phyloP scores from a whole-genome alignment of 169 alveolate genomes.

The Plasmodium malariae region DNA sequence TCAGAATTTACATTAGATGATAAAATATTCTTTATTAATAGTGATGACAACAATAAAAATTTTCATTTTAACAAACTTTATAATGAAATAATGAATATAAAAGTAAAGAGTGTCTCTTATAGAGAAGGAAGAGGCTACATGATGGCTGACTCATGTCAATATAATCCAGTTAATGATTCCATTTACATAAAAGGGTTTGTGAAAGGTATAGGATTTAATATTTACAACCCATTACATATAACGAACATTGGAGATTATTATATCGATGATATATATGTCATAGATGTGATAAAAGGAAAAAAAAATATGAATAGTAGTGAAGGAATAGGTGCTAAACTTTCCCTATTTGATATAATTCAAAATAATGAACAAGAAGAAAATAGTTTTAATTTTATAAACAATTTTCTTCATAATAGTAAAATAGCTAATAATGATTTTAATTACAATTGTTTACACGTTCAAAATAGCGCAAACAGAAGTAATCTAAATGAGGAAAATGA shows the following conservation, averaged over 20 bases:
- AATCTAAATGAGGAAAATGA: slow-evolving; percentile 60
- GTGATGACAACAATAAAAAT: slow-evolving; percentile 41
- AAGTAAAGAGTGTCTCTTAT: slow-evolving; percentile 77
- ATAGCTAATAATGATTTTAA: slow-evolving; percentile 4
- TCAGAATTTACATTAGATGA: slow-evolving; percentile 84
- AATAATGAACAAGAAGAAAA: slow-evolving; percentile 70
- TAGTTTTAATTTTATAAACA: slow-evolving; percentile 54
- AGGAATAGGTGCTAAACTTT: neutral
- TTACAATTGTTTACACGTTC: slow-evolving; percentile 23
- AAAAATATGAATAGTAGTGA: slow-evolving; percentile 36
- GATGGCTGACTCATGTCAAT: slow-evolving; percentile 78
- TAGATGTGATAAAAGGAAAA: slow-evolving; percentile 77
- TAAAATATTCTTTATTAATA: slow-evolving; percentile 69
- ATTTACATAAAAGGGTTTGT: slow-evolving; percentile 82
- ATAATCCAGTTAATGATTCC: slow-evolving; percentile 72
- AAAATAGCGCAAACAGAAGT: slow-evolving; percentile 15
- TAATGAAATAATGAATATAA: slow-evolving; percentile 78
- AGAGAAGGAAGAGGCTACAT: slow-evolving; percentile 86
- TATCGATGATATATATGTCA: slow-evolving; percentile 76
- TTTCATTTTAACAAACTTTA: slow-evolving; percentile 51
- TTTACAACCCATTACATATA: slow-evolving; percentile 81
- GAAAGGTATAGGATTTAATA: slow-evolving; percentile 85
- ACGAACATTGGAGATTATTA: slow-evolving; percentile 84
- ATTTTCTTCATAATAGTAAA: slow-evolving; percentile 40
- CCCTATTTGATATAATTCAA: slow-evolving; percentile 53